Evolutionary conservation across 768 basidiomycete genomes (phyloP).

Genomic region (Chalciporus sphaerocephalus): DNA sequence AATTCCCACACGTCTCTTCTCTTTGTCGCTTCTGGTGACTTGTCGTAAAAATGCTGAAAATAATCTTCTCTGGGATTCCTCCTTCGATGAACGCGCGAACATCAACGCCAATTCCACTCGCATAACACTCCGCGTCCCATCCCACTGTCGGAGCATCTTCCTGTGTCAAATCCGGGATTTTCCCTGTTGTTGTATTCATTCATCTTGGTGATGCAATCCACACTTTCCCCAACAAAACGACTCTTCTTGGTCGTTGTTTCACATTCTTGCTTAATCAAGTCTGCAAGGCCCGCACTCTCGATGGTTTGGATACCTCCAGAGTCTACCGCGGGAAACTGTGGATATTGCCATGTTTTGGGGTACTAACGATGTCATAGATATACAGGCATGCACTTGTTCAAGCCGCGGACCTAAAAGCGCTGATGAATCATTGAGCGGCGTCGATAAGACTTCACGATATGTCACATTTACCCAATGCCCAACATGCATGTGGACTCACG

Average conservation of each 20-base stretch:
- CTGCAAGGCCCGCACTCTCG: constrained; percentile 45
- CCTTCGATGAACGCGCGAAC: constrained; percentile 21
- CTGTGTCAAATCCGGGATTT: constrained; percentile 25
- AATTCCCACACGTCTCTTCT: constrained; percentile 7
- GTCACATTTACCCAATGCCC: constrained; percentile 9
- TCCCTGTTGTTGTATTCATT: constrained; percentile 12
- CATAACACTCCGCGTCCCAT: constrained; percentile 14
- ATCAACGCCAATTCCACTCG: constrained; percentile 15
- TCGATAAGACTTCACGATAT: not conserved
- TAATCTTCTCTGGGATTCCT: constrained; percentile 9
- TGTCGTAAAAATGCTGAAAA: constrained; percentile 12
- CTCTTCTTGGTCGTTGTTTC: constrained; percentile 4
- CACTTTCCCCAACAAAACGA: not conserved
- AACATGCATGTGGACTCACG: constrained; percentile 20
- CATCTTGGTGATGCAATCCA: constrained; percentile 5
- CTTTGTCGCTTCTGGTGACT: not conserved
- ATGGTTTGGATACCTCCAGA: constrained; percentile 66
- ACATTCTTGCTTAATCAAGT: constrained; percentile 33
- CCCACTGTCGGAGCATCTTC: constrained; percentile 11
- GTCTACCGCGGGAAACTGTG: constrained; percentile 48
- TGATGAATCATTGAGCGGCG: constrained; percentile 7
- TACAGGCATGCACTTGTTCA: constrained; percentile 15
- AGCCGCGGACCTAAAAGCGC: constrained; percentile 11
- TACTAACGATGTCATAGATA: constrained; percentile 19
- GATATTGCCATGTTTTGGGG: constrained; percentile 65